These are phyloP conservation scores for Xerocomellus amylosporus DNA, from an alignment of 768 basidiomycete species.

Conservation along the genomic window DNA sequence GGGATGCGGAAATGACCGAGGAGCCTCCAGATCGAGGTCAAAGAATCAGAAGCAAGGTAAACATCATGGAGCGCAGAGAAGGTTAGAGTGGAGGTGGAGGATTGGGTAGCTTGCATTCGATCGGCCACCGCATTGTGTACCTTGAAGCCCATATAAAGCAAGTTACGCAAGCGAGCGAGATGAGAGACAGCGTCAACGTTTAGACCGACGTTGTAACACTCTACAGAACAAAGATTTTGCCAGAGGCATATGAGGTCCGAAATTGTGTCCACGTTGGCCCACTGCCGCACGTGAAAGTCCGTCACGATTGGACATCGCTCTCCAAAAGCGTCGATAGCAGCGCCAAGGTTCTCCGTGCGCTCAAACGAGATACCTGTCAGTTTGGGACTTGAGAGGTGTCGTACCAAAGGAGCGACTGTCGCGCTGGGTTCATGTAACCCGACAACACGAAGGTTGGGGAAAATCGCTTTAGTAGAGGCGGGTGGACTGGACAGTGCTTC, in stretches of 20 bases:
- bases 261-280: not conserved
- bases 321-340: not conserved
- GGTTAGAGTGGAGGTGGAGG: not conserved
- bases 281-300: not conserved
- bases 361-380: not conserved
- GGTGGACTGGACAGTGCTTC: conserved; percentile 1
- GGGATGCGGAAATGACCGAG: not conserved
- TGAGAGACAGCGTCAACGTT: not conserved
- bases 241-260: conserved; percentile 8
- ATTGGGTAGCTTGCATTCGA: not conserved
- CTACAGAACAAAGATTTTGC: not conserved
- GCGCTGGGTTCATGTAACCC: not conserved
- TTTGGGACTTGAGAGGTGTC: conserved; percentile 1
- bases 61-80: conserved; percentile 4
- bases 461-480: not conserved
- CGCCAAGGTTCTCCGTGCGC: not conserved
- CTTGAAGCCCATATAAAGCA: not conserved
- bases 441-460: conserved; percentile 10
- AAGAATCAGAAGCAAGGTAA: not conserved
- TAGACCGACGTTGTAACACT: not conserved
- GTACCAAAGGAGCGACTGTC: conserved; percentile 4
- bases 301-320: not conserved
- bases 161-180: not conserved
- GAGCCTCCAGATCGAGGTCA: not conserved
- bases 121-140: not conserved